A percentile compares a stretch with the other conserved stretches of the same genome.
phyloP scores from a whole-genome alignment of 257 asterid species.

The Solanum chaucha region DNA sequence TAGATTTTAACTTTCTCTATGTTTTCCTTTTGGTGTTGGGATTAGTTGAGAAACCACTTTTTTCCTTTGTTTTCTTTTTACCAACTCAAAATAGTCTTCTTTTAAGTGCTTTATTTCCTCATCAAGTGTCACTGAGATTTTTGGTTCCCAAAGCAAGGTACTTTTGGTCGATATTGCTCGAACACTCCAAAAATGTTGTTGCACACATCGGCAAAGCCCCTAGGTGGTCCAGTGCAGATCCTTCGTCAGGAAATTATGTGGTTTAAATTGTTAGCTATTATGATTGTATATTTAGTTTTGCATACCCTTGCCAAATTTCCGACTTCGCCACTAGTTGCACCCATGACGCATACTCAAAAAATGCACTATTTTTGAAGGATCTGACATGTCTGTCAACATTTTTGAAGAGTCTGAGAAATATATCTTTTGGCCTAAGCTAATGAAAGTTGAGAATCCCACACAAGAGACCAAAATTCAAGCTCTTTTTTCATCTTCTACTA shows the following conservation, averaged over 20 bases:
- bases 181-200: neutral
- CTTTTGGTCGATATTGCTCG: neutral
- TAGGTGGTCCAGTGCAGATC: neutral
- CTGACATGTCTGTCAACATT: fast-evolving
- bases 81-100: neutral
- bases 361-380: neutral
- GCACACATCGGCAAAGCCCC: neutral
- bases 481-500: neutral
- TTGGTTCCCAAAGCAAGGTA: neutral
- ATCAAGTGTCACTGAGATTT: neutral
- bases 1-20: neutral
- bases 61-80: neutral
- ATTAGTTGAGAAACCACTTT: neutral
- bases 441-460: neutral
- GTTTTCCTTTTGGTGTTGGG: neutral
- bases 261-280: neutral
- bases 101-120: neutral
- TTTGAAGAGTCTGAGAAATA: neutral
- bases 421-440: neutral
- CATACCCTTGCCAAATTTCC: neutral
- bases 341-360: neutral
- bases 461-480: neutral
- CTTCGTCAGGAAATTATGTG: neutral
- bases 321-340: neutral
- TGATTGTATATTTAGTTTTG: neutral